Evolutionary conservation across 2,329 filamentous ascomycete species (phyloP), one percentile per base, ranked within the genome.

Genomic region (Verruconis gallopava): DNA sequence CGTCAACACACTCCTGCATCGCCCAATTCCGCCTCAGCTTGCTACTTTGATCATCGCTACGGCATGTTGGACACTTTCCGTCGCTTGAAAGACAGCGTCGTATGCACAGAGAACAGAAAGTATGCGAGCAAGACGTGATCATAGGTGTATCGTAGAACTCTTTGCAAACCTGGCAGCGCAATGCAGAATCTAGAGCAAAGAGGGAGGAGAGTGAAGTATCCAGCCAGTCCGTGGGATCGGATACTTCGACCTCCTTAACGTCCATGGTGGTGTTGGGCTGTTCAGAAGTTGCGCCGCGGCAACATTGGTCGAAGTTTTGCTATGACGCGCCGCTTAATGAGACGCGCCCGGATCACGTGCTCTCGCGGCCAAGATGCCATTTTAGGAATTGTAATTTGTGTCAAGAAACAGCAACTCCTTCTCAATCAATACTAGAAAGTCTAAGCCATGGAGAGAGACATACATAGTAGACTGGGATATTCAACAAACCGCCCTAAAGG

Each of bases 161-260:
- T 59, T 96, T 96, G 74, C 91, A 98, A 46, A 98, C 83, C 61
- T 96, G 85, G 63, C 91, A 98, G 52, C 91, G 84, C 15, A 98
- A 70, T 3, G 86, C 78, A 46, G 81, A 78, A 55, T 98, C 91
- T 48, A 98, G 75, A 12, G 73, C 66, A 37, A 77, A 69, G 42
- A 93, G 72, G 12, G 66, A 66, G 13, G 75, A 63, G 1, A 93
- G 67, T 2, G 77, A 72, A 11, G 85, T 93, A 9, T 66, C 54
- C 4, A 86, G 68, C 85, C 85, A 93, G 65, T 93, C 85, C 41
- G 84, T 88, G n/a, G 83, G 79, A 62, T 91, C 84, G 38, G 80
- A 63, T 33, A 89, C 52, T 44, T 67, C 40, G 11, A 35, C 33
- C 6, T 13, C 33, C 6, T 13, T n/a, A 33, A 6, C 20, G 25